phyloP scores from a whole-genome alignment of 345 rosid species.

The Gossypium turneri region DNA sequence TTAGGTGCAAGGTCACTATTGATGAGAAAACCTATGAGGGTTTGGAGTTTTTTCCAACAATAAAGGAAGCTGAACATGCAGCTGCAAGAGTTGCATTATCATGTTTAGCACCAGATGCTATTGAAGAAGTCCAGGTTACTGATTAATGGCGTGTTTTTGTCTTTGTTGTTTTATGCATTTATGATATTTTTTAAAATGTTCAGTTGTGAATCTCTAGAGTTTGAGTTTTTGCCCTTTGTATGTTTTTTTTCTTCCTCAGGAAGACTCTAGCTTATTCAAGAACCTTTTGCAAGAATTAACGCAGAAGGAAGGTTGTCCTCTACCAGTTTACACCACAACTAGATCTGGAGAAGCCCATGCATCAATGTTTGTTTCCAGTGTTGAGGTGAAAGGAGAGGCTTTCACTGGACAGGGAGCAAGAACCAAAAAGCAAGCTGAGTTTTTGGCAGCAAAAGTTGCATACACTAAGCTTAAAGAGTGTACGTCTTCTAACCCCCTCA shows the following conservation, averaged over 20 bases:
- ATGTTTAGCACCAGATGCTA: conserved; percentile 27
- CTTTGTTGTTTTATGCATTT: background rate
- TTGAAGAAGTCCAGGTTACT: conserved; percentile 38
- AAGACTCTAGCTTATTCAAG: conserved; percentile 42
- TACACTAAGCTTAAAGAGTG: conserved; percentile 34
- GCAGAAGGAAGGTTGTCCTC: conserved; percentile 35
- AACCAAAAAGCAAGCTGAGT: conserved; percentile 60
- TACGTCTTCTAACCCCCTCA: background rate
- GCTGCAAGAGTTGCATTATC: conserved; percentile 61
- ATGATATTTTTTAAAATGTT: conserved; percentile 2
- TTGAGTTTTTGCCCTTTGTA: background rate
- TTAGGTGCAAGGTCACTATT: conserved; percentile 34
- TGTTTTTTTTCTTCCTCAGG: conserved; percentile 29
- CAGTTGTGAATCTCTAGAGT: background rate
- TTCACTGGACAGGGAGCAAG: conserved; percentile 47
- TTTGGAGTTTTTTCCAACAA: conserved; percentile 35
- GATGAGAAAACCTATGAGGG: conserved; percentile 40
- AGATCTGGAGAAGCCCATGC: conserved; percentile 45
- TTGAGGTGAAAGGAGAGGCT: conserved; percentile 34
- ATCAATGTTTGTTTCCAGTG: conserved; percentile 44
- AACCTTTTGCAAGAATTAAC: conserved; percentile 56
- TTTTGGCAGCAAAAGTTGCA: conserved; percentile 69
- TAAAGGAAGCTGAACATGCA: conserved; percentile 59
- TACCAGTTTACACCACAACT: conserved; percentile 46
- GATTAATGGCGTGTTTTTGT: background rate